Evolutionary conservation across 805 yeast genomes (phyloP).

Genomic region (Wickerhamomyces alni): DNA sequence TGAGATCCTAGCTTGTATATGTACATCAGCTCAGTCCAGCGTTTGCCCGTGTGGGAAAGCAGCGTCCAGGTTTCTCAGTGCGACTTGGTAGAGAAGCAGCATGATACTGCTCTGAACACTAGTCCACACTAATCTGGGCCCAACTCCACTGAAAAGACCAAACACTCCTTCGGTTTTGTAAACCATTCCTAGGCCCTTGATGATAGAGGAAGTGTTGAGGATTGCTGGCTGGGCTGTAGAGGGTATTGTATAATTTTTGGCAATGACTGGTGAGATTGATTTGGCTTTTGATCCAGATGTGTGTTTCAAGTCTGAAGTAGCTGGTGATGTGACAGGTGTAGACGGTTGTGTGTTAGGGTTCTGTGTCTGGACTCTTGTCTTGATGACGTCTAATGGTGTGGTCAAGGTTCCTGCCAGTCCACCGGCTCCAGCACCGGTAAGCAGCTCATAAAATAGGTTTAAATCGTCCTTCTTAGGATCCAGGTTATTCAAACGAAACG

Average conservation of each 20-base stretch:
- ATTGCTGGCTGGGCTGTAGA: constrained; percentile 17
- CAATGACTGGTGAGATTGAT: constrained; percentile 7
- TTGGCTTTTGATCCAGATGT: constrained; percentile 1
- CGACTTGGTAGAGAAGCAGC: constrained; percentile 80
- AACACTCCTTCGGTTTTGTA: constrained; percentile 67
- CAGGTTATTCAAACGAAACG: constrained; percentile 34
- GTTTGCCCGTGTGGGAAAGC: constrained; percentile 1
- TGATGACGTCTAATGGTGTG: constrained; percentile 88
- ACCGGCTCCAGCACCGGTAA: constrained; percentile 95
- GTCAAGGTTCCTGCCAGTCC: constrained; percentile 86
- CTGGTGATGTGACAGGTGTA: constrained; percentile 3
- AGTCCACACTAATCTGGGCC: constrained; percentile 96
- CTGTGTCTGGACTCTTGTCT: constrained; percentile 91
- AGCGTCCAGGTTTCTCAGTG: constrained; percentile 42
- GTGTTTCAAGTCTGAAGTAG: neutral
- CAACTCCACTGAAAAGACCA: constrained; percentile 90
- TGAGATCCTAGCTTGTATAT: no score
- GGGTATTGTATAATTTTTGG: constrained; percentile 26
- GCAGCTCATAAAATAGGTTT: constrained; percentile 55
- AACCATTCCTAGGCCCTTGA: constrained; percentile 47
- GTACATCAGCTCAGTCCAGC: neutral
- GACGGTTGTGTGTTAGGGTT: constrained; percentile 25
- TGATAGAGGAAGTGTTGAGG: constrained; percentile 37
- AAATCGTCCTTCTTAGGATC: constrained; percentile 35
- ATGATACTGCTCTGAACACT: constrained; percentile 91